phyloP scores from a whole-genome alignment of 306 rosid species.

The Cicer cuneatum region DNA sequence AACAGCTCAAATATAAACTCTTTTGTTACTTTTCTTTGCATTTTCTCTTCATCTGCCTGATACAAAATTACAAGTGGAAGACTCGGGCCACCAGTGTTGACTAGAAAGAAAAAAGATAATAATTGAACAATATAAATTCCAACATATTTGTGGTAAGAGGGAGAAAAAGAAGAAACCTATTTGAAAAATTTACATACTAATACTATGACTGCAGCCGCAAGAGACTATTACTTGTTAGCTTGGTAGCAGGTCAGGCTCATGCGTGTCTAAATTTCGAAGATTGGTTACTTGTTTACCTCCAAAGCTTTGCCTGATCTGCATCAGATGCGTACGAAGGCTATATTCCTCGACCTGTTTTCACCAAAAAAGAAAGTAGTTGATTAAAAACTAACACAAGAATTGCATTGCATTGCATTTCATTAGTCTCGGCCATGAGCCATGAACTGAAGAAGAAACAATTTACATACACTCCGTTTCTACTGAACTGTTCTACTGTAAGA shows the following conservation, averaged over 20 bases:
- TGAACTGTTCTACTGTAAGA: slow-evolving; percentile 1
- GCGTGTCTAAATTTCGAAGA: slow-evolving; percentile 47
- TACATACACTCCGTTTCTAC: neutral
- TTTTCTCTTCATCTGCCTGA: slow-evolving; percentile 54
- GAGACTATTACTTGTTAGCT: slow-evolving; percentile 46
- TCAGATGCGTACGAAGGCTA: slow-evolving; percentile 80
- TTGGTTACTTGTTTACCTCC: slow-evolving; percentile 52
- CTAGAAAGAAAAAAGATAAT: slow-evolving; percentile 29
- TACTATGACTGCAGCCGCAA: slow-evolving; percentile 51
- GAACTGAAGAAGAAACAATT: neutral
- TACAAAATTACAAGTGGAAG: slow-evolving; percentile 68
- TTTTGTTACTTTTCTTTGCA: slow-evolving; percentile 52
- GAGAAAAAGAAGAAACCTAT: slow-evolving; percentile 29
- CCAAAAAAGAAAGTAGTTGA: slow-evolving; percentile 26
- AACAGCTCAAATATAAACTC: slow-evolving; percentile 8
- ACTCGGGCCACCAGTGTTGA: slow-evolving; percentile 51
- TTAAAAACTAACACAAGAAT: slow-evolving; percentile 37
- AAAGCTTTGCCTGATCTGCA: slow-evolving; percentile 74
- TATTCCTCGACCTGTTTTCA: slow-evolving; percentile 76
- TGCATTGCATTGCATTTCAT: neutral
- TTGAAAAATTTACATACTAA: slow-evolving; percentile 56
- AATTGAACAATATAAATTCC: slow-evolving; percentile 45
- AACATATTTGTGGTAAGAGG: slow-evolving; percentile 34
- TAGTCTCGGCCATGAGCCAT: neutral
- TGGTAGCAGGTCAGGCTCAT: slow-evolving; percentile 56